Base-by-base conservation (phyloP, 495 filamentous ascomycete genomes). In the Staphylotrichum longicolle region DNA sequence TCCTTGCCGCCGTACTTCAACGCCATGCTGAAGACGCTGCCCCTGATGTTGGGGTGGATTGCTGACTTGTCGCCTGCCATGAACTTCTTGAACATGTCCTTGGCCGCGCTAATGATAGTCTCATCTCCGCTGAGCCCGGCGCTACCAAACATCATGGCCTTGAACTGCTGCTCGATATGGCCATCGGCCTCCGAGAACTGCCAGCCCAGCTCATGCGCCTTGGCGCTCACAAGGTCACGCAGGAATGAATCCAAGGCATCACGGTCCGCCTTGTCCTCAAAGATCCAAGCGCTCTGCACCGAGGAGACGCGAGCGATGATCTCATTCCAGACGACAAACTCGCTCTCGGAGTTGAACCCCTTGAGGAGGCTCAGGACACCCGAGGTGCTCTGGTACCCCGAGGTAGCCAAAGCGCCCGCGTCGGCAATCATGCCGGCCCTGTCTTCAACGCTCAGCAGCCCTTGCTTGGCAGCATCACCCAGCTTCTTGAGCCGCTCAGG, bases 391-490 rank as follows among this genome's bases (percentile, higher is more conserved):
- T 96, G 91, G 73, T 94, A 96, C 35, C 93, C 93, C 14, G 91
- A 93, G 5, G 89, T 82, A 57, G 93, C 90, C 64, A 98, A 80
- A 47, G 94, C 91, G 65, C 92, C 93, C 10, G 94, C 91, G 72
- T 98, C 94, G 35, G 93, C 93, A 64, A 98, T 88, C 88, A 98
- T 91, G 70, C 94, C 94, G 49, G 93, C 91, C 52, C 93, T 86
- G 71, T 97, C 93, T 74, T 96, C 91, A 39, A 94, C 89, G n/a
- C 84, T 89, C 44, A 98, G 79, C n/a, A 93, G 79, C 2, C 90
- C 91, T 14, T 88, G 75, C 72, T 88, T 91, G n/a, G 91, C 91
- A 51, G 91, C 91, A 70, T 90, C 74, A n/a, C 88, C 88, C 37
- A 91, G 83, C 73, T 89, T 89, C 63, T 80, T 77, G 32, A 91